Conservation (phyloP, 2,329 filamentous ascomycete species). For the Alternaria brassicicola region DNA sequence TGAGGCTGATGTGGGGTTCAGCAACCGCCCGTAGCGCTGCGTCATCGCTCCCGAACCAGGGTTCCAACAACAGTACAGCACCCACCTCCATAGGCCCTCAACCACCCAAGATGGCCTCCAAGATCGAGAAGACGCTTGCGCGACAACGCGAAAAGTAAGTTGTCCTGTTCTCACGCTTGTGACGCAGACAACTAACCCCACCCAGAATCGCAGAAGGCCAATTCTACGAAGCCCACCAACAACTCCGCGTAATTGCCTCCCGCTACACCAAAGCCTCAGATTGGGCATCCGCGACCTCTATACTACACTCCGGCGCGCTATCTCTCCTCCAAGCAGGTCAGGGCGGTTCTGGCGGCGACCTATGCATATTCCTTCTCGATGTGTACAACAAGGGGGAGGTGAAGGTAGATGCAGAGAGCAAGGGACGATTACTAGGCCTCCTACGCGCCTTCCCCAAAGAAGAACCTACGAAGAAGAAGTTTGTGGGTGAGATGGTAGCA, state of each 20-base stretch:
- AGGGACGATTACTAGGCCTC: slow-evolving; percentile 76
- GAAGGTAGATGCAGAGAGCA: slow-evolving; percentile 74
- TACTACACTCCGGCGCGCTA: slow-evolving; percentile 82
- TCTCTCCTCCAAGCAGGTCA: slow-evolving; percentile 90
- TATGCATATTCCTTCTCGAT: slow-evolving; percentile 85
- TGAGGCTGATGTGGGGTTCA: slow-evolving; percentile 12
- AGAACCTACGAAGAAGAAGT: slow-evolving; percentile 92
- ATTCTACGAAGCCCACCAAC: slow-evolving; percentile 98
- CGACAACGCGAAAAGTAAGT: slow-evolving; percentile 76
- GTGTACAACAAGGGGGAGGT: slow-evolving; percentile 88
- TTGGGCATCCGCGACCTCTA: slow-evolving; percentile 84
- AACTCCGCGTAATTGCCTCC: slow-evolving; percentile 91
- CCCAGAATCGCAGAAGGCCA: slow-evolving; percentile 83
- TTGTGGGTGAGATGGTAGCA: slow-evolving; percentile 82
- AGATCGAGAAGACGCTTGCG: slow-evolving; percentile 74
- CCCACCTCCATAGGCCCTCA: background rate
- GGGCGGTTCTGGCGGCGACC: slow-evolving; percentile 88
- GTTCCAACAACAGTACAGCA: background rate
- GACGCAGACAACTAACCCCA: slow-evolving; percentile 19
- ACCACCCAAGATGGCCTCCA: slow-evolving; percentile 46
- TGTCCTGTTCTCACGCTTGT: background rate
- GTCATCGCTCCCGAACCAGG: slow-evolving; percentile 20
- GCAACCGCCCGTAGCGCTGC: slow-evolving; percentile 24
- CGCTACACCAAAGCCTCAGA: slow-evolving; percentile 89
- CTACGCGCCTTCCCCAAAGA: slow-evolving; percentile 79